Evolutionary conservation across 1,139 yeast genomes (phyloP).

Genomic region (Kluyveromyces sp.): DNA sequence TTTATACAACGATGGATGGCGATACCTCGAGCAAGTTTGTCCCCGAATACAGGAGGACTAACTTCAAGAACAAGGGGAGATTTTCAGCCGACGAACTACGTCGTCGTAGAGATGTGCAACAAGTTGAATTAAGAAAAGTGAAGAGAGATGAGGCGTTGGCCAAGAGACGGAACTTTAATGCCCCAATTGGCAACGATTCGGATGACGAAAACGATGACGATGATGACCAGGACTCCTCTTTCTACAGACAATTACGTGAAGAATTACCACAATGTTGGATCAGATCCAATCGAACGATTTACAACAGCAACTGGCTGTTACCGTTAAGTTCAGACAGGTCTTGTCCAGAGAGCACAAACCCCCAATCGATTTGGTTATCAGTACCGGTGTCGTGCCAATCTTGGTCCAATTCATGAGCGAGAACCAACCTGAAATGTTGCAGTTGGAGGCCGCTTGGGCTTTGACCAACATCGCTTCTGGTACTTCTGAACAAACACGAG

Average conservation of each 20-base stretch:
- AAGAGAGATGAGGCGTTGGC: slow-evolving; percentile 92
- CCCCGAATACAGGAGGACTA: slow-evolving; percentile 96
- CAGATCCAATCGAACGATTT: slow-evolving; percentile 71
- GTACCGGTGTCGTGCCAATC: slow-evolving; percentile 86
- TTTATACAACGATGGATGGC: slow-evolving; percentile 43
- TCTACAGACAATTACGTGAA: slow-evolving; percentile 46
- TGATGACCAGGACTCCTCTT: slow-evolving; percentile 33
- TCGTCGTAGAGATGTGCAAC: slow-evolving; percentile 96
- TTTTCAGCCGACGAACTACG: slow-evolving; percentile 94
- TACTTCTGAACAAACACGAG: slow-evolving; percentile 76
- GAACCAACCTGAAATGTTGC: slow-evolving; percentile 76
- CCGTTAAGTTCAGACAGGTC: slow-evolving; percentile 87
- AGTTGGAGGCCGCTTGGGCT: slow-evolving; percentile 99
- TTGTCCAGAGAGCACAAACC: slow-evolving; percentile 93
- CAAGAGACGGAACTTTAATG: slow-evolving; percentile 77
- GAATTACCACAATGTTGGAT: slow-evolving; percentile 78
- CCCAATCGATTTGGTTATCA: slow-evolving; percentile 91
- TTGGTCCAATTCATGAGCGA: slow-evolving; percentile 80
- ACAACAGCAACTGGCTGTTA: slow-evolving; percentile 79
- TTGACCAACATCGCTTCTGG: slow-evolving; percentile 98
- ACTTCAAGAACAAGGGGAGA: slow-evolving; percentile 89
- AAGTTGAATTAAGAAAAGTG: slow-evolving; percentile 92
- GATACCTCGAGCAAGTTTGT: slow-evolving; percentile 70
- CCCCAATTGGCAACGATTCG: slow-evolving; percentile 33
- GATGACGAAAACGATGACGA: slow-evolving; percentile 38